phyloP scores from a whole-genome alignment of 2,329 filamentous ascomycete genomes.

The Aspergillus candidus region DNA sequence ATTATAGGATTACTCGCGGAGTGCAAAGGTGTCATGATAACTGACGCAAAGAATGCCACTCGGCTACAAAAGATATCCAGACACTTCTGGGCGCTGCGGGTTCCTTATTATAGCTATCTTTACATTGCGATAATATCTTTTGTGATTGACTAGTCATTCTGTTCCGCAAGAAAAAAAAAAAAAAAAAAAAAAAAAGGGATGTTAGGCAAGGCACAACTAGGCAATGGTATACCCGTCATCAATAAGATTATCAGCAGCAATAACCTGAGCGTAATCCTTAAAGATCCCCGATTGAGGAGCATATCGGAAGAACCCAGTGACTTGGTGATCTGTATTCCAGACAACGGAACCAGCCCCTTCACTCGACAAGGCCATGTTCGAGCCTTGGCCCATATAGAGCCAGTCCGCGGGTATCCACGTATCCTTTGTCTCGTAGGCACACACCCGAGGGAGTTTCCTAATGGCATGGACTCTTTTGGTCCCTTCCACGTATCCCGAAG shows the following conservation, averaged over 20 bases:
- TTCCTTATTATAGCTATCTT: no score
- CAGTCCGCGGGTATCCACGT: constrained; percentile 7
- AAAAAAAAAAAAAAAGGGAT: no score
- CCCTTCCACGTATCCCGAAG: constrained; percentile 4
- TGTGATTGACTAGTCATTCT: no score
- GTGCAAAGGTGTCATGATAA: no score
- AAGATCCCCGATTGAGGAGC: constrained; percentile 7
- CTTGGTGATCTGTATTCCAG: constrained; percentile 6
- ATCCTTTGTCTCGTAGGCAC: neutral
- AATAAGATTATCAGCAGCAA: constrained; percentile 9
- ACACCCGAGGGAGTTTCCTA: neutral
- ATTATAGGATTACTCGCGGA: no score
- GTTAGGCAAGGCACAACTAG: neutral
- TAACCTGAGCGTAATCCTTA: constrained; percentile 8
- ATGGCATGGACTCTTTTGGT: neutral
- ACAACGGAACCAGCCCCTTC: constrained; percentile 10
- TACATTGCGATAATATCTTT: no score
- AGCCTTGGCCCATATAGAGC: constrained; percentile 12
- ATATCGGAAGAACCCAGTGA: constrained; percentile 12
- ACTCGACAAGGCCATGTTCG: neutral
- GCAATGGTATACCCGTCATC: constrained; percentile 2
- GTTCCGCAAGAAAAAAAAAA: no score
- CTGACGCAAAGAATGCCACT: no score
- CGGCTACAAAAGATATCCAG: no score
- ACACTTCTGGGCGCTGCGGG: no score